phyloP scores from a whole-genome alignment of 2,329 filamentous ascomycete species.

The Juglanconis oblonga region DNA sequence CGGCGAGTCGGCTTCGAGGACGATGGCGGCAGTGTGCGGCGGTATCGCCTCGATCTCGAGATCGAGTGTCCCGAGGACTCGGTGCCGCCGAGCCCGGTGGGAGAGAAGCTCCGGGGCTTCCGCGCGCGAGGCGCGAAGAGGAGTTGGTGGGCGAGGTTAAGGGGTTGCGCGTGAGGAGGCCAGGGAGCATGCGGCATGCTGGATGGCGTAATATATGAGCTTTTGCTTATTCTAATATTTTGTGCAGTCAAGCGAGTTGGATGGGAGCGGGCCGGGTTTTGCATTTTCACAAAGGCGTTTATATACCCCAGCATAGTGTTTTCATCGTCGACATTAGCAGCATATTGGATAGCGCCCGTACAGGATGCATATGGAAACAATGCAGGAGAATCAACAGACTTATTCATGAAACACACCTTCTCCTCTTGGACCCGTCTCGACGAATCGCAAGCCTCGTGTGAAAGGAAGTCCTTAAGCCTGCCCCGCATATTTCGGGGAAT shows the following conservation, averaged over 20 bases:
- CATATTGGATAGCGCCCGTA: not conserved
- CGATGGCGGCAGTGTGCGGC: slow-evolving; percentile 60
- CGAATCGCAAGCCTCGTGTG: no score
- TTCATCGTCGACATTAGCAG: not conserved
- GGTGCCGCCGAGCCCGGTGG: slow-evolving; percentile 17
- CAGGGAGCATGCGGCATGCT: not conserved
- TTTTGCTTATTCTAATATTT: slow-evolving; percentile 1
- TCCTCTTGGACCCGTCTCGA: no score
- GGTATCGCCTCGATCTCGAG: slow-evolving; percentile 58
- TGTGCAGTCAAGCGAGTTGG: not conserved
- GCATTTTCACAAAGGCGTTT: not conserved
- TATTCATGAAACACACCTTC: not conserved
- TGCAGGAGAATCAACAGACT: not conserved
- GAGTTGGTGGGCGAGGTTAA: slow-evolving; percentile 14
- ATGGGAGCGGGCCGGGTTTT: not conserved
- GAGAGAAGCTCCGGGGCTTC: slow-evolving; percentile 15
- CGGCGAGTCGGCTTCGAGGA: slow-evolving; percentile 57
- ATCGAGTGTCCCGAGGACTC: slow-evolving; percentile 27
- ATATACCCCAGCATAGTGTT: not conserved
- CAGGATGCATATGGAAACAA: not conserved
- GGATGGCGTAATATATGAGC: not conserved
- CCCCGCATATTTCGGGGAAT: no score
- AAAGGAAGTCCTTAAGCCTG: no score
- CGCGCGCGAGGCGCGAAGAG: slow-evolving; percentile 2
- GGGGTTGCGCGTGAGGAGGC: not conserved